Evolutionary conservation across 108 stramenopile genomes (phyloP), one percentile per base, ranked within the genome.

Genomic region (Skeletonema costatum): DNA sequence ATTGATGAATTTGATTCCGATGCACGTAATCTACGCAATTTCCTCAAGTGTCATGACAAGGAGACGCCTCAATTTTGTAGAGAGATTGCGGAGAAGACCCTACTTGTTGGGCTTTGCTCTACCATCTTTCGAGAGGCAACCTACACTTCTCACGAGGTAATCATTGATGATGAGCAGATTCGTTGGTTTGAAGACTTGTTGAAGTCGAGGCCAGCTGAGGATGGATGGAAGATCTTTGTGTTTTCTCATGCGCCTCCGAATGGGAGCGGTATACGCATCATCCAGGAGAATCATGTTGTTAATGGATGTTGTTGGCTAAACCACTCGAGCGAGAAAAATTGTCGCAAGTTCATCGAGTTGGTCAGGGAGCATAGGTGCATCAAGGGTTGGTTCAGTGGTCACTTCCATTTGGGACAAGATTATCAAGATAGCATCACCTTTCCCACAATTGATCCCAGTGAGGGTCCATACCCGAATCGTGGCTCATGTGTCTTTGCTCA

Each of bases 221-320:
- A 98, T 6, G 97, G 96, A 2, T 98, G 98, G 98, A 89, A 87
- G 50, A 88, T 98, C 16, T 85, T 98, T 60, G 96, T 98, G n/a
- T 97, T 98, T 75, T 82, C 96, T 0, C 98, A 98, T 77, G 98
- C 98, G 12, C 98, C 98, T 2, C 90, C 91, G 12, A 96, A 90
- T 64, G 98, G 98, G 8, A 70, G 72, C n/a, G 96, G 95, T 0
- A 82, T 98, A 19, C 81, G 98, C 4, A 95, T 98, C 14, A 74
- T 98, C 50, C 98, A 98, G 80, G 84, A 89, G 32, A 86, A 85
- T 64, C 96, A 96, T 73, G 91, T 96, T 21, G 84, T 86, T 19
- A 96, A 96, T 67, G 96, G 96, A 4, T 96, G 96, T 76, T 85
- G 85, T 69, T 96, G 92, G 92, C 51, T 96, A 32, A 96, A 96